Evolutionary conservation across 306 rosid genomes (phyloP).

Genomic region (Glycine latifolia): DNA sequence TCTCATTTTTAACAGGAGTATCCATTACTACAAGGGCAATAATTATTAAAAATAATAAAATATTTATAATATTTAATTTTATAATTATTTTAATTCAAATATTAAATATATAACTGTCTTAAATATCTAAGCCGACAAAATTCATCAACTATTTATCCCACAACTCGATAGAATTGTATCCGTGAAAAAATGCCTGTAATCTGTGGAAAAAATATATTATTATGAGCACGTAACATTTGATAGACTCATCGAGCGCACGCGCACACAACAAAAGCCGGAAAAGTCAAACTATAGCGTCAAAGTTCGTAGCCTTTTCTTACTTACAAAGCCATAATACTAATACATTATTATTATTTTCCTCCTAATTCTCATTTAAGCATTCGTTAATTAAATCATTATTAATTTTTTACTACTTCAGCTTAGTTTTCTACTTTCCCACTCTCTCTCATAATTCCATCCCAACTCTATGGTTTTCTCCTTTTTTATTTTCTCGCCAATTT

Average conservation of each 20-base stretch:
- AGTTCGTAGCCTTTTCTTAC: constrained; percentile 54
- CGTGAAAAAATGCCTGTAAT: too few species aligned
- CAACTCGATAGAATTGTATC: too few species aligned
- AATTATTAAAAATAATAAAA: too few species aligned
- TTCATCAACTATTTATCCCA: too few species aligned
- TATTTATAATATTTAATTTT: too few species aligned
- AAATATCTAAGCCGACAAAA: too few species aligned
- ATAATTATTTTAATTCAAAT: too few species aligned
- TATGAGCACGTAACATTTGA: constrained; percentile 9
- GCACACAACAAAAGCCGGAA: constrained; percentile 39
- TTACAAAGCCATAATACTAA: constrained; percentile 23
- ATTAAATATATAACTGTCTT: too few species aligned
- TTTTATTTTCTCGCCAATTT: constrained; percentile 19
- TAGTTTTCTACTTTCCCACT: constrained; percentile 3
- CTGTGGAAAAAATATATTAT: neutral
- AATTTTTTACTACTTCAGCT: constrained; percentile 9
- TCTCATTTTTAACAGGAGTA: too few species aligned
- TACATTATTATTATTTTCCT: neutral
- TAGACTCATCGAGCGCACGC: constrained; percentile 31
- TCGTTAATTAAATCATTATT: constrained; percentile 46
- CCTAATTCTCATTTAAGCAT: neutral
- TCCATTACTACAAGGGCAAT: too few species aligned
- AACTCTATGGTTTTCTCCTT: constrained; percentile 44
- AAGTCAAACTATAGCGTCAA: constrained; percentile 81
- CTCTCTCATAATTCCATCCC: constrained; percentile 41